Evolutionary conservation across 257 asterid species (phyloP).

Genomic region (Jaltomata sinuosa): DNA sequence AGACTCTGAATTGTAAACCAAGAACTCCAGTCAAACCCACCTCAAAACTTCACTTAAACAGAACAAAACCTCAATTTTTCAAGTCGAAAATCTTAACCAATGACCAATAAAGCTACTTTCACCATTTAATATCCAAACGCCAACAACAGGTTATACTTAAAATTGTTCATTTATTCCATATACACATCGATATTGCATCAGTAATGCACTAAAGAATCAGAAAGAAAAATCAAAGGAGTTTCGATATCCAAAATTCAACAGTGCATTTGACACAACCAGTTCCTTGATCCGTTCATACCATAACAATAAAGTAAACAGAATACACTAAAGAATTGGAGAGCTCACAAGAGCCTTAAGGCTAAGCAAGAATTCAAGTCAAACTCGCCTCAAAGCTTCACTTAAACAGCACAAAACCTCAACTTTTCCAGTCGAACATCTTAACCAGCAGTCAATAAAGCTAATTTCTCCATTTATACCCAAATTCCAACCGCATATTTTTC

Average conservation of each 20-base stretch:
- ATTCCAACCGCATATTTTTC: background rate
- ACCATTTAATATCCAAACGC: background rate
- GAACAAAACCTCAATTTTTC: background rate
- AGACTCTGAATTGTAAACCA: background rate
- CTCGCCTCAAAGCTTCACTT: background rate
- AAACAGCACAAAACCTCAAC: slow-evolving; percentile 7
- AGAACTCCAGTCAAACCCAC: slow-evolving; percentile 2
- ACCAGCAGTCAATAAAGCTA: background rate
- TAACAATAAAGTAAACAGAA: background rate
- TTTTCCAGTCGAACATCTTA: background rate
- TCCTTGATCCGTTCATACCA: background rate
- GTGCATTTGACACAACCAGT: background rate
- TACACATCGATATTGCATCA: background rate
- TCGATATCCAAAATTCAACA: background rate
- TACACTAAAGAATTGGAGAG: background rate
- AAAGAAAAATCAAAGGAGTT: background rate
- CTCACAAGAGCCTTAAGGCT: background rate
- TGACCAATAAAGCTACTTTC: background rate
- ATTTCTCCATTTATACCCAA: background rate
- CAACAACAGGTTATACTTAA: background rate
- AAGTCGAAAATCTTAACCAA: background rate
- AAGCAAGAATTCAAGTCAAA: background rate
- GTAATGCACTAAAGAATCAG: background rate
- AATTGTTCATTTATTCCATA: slow-evolving; percentile 1
- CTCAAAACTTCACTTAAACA: slow-evolving; percentile 11